Conservation (phyloP, 2,329 filamentous ascomycete species). For the Trichoderma semiorbis region DNA sequence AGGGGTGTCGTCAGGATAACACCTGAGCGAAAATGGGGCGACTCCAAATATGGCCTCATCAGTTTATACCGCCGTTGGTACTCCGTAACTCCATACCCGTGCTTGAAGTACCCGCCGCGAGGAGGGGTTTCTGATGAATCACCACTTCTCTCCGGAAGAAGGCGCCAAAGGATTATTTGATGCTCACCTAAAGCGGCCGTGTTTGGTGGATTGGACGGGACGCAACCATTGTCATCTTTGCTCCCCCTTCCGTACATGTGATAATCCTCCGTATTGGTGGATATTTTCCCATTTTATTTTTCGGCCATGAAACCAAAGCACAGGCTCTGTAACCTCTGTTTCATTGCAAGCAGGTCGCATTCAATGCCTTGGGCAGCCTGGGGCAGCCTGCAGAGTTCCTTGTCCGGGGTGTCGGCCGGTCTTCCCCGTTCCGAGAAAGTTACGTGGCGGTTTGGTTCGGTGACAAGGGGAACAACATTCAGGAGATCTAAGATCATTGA, state of each 20-base stretch:
- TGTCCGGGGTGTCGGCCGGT: conserved; percentile 22
- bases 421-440: conserved; percentile 29
- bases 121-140: not conserved
- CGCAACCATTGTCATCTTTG: not conserved
- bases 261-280: not conserved
- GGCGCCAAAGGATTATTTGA: not conserved
- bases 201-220: not conserved
- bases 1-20: conserved; percentile 8
- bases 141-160: not conserved
- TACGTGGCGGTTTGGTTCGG: conserved; percentile 18
- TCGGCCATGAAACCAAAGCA: conserved; percentile 5
- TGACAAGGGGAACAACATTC: conserved; percentile 27
- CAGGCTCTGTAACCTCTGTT: conserved; percentile 15
- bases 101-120: not conserved
- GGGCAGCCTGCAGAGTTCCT: conserved; percentile 3
- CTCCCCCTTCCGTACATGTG: not conserved
- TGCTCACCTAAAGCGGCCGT: not conserved
- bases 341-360: conserved; percentile 8
- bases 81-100: not conserved
- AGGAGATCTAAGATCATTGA: conserved; percentile 35
- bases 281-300: not conserved
- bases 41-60: not conserved
- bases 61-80: not conserved
- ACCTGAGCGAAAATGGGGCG: conserved; percentile 3
- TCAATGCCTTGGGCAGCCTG: not conserved